These are phyloP conservation scores for Mycena alexandri DNA, from an alignment of 768 basidiomycete genomes.

Conservation along the genomic window DNA sequence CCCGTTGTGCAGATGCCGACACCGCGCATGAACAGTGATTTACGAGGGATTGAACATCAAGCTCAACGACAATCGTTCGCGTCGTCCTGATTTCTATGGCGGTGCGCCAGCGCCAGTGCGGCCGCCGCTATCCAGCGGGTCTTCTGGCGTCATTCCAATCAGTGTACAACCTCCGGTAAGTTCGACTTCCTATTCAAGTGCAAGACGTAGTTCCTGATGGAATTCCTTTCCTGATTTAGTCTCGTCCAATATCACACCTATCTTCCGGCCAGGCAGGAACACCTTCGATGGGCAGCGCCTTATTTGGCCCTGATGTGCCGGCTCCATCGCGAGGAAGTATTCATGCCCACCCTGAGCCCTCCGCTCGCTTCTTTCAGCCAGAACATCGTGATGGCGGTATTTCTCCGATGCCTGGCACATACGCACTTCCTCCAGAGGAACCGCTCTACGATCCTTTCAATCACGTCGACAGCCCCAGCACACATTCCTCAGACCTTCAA, in stretches of 20 bases:
- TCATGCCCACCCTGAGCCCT: background rate
- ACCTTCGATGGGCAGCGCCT: constrained; percentile 23
- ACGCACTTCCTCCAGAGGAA: constrained; percentile 15
- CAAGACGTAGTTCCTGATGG: background rate
- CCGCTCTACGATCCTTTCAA: background rate
- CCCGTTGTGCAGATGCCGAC: constrained; percentile 34
- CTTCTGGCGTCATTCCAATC: constrained; percentile 24
- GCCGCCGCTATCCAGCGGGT: background rate
- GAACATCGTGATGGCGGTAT: background rate
- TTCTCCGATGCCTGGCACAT: constrained; percentile 28
- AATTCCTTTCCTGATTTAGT: constrained; percentile 7
- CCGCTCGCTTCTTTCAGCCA: constrained; percentile 2
- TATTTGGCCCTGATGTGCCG: constrained; percentile 16
- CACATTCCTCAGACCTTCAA: constrained; percentile 25
- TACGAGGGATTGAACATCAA: constrained; percentile 27
- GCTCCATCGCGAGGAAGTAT: background rate
- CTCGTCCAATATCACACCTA: constrained; percentile 10
- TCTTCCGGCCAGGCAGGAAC: constrained; percentile 12
- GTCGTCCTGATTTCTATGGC: constrained; percentile 21
- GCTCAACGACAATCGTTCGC: constrained; percentile 24
- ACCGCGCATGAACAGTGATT: constrained; percentile 23
- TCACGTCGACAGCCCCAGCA: constrained; percentile 8
- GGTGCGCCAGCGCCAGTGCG: constrained; percentile 8
- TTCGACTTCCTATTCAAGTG: background rate
- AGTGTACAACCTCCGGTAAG: constrained; percentile 27